These are phyloP conservation scores for Yamadazyma diddensiae DNA, from an alignment of 1,139 yeast species.

Conservation along the genomic window DNA sequence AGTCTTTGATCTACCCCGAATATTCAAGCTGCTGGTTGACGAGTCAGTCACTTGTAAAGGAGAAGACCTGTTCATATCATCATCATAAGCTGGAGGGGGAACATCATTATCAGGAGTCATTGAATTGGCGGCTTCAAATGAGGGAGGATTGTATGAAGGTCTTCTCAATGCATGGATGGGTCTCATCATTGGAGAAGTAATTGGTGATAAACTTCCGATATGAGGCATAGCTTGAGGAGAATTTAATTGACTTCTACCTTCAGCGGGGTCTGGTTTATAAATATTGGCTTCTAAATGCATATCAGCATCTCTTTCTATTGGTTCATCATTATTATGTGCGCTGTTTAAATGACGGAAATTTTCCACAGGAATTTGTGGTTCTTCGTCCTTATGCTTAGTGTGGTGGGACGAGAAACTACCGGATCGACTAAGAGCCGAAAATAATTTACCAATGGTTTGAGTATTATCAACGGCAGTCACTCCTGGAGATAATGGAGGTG, in stretches of 20 bases:
- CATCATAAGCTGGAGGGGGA: conserved; percentile 42
- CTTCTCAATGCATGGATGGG: conserved; percentile 35
- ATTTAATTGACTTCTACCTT: conserved; percentile 30
- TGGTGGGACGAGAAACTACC: conserved; percentile 10
- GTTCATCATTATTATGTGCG: conserved; percentile 28
- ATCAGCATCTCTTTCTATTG: conserved; percentile 38
- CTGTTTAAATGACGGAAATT: conserved; percentile 31
- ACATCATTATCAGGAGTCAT: conserved; percentile 21
- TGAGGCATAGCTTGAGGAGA: conserved; percentile 62
- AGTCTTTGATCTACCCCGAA: conserved; percentile 9
- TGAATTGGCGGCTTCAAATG: conserved; percentile 35
- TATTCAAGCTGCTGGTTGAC: conserved; percentile 5
- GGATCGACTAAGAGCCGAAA: conserved; percentile 12
- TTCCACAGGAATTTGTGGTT: conserved; percentile 1
- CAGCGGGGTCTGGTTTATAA: conserved; percentile 52
- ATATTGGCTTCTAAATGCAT: conserved; percentile 59
- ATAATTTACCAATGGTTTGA: conserved; percentile 14
- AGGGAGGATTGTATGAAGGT: conserved; percentile 43
- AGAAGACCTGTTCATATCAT: conserved; percentile 13
- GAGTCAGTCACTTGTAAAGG: conserved; percentile 4
- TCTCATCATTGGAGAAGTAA: conserved; percentile 27
- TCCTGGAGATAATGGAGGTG: conserved; percentile 52
- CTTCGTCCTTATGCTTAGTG: conserved; percentile 3
- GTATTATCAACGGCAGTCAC: conserved; percentile 47
- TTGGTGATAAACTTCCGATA: conserved; percentile 41